phyloP scores from a whole-genome alignment of 352 stramenopile species.

The Phytophthora vignae region DNA sequence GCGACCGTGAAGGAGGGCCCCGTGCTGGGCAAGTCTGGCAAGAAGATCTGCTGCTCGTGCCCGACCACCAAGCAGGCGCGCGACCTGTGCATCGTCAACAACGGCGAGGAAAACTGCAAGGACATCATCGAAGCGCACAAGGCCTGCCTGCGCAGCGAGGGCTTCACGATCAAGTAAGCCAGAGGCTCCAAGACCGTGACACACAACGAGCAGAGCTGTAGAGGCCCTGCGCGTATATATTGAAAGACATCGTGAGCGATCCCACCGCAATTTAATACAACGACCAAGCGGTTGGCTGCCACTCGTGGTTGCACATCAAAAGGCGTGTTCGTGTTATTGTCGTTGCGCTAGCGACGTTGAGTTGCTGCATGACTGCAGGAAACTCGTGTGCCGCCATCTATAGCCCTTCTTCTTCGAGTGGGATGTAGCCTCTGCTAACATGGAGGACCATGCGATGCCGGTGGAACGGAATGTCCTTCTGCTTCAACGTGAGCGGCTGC shows the following conservation, averaged over 20 bases:
- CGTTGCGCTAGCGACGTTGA: neutral
- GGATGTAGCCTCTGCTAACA: conserved; percentile 68
- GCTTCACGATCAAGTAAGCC: conserved; percentile 94
- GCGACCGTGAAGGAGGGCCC: conserved; percentile 39
- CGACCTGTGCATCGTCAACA: conserved; percentile 92
- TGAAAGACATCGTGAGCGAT: conserved; percentile 17
- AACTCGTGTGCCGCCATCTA: conserved; percentile 23
- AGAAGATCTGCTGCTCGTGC: conserved; percentile 99
- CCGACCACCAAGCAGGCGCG: conserved; percentile 96
- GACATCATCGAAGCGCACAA: conserved; percentile 98
- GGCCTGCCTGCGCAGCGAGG: conserved; percentile 95
- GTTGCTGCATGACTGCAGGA: neutral
- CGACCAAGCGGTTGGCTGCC: neutral
- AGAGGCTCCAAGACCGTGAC: neutral
- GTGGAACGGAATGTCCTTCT: conserved; percentile 89
- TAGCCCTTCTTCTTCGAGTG: conserved; percentile 70
- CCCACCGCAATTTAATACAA: conserved; percentile 21
- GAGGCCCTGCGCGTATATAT: conserved; percentile 40
- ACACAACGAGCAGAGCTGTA: neutral
- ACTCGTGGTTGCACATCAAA: conserved; percentile 3
- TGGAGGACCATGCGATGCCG: conserved; percentile 85
- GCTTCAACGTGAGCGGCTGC: conserved; percentile 71
- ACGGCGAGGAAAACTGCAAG: conserved; percentile 93
- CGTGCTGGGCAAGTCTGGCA: conserved; percentile 94
- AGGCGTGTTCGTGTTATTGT: conserved; percentile 7